Evolutionary conservation across 805 yeast genomes (phyloP), one percentile per base, ranked within the genome.

Genomic region (Tetrapisispora fleetii): DNA sequence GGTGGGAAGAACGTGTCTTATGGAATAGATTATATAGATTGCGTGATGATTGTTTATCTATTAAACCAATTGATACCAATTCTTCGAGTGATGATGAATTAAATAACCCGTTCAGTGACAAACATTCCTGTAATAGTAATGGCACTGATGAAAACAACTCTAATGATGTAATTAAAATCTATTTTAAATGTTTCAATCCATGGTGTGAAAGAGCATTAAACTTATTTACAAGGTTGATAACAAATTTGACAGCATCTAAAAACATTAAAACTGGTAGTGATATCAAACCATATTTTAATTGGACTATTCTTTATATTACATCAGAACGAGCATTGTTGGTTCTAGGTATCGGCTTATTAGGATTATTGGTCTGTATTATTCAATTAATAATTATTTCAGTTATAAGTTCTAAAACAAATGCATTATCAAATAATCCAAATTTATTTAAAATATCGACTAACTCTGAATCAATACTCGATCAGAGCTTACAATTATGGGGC

Each of bases 341-440:
- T 0, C 58, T 86, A 1, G 62, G 75, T 1, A 52, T 86, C 0
- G 85, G 83, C 0, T 5, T 81, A 0, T 65, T 76, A 16, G 93
- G 93, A 0, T 47, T 84, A 0, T 13, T 77, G 0, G 63, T 79
- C 1, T 76, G 81, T 17, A 46, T 73, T 1, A 58, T 81, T 1
- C 95, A 88, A 62, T 72, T 64, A 28, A 57, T 73, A 2, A 57
- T 86, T 0, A 54, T 85, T 2, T 49, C 56, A 2, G 48, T 55
- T 1, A 37, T 61, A 13, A 39, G 47, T 33, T 47, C 48, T 4
- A 48, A 50, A 28, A 7, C 55, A 16, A 48, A 48, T 36, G 28
- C 38, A 16, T 30, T 41, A 9, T 6, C 28, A 19, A 18, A 17
- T 2, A 37, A 14, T 28, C 30, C 42, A 17, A 16, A 17, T 30